Evolutionary conservation across 1,284 basidiomycete genomes (phyloP).

Genomic region (Ustilago xerochloae): DNA sequence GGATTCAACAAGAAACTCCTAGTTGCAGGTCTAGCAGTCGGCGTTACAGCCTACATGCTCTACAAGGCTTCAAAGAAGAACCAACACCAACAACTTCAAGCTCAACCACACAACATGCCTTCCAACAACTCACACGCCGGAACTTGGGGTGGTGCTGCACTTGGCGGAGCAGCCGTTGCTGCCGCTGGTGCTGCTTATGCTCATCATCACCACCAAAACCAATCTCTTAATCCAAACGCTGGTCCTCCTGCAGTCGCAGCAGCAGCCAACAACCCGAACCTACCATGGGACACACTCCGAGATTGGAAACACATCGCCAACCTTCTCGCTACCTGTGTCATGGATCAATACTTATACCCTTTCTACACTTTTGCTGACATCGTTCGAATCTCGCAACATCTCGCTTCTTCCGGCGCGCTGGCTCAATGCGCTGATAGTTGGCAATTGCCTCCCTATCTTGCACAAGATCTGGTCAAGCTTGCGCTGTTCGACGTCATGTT

Average conservation of each 20-base stretch:
- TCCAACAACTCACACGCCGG: slow-evolving; percentile 20
- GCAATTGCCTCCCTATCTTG: slow-evolving; percentile 58
- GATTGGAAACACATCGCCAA: slow-evolving; percentile 55
- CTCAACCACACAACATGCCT: neutral
- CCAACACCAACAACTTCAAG: slow-evolving; percentile 25
- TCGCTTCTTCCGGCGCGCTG: slow-evolving; percentile 50
- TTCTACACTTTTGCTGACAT: slow-evolving; percentile 54
- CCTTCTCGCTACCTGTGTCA: slow-evolving; percentile 53
- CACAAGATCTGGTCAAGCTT: slow-evolving; percentile 59
- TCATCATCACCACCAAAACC: slow-evolving; percentile 36
- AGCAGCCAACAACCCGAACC: slow-evolving; percentile 31
- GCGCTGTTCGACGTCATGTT: slow-evolving; percentile 62
- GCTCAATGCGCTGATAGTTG: slow-evolving; percentile 51
- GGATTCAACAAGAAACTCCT: slow-evolving; percentile 61
- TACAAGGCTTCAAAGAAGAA: slow-evolving; percentile 57
- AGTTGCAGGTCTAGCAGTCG: slow-evolving; percentile 57
- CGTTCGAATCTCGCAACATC: slow-evolving; percentile 47
- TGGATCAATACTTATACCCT: slow-evolving; percentile 61
- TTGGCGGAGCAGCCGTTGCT: slow-evolving; percentile 42
- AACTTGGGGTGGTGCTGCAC: slow-evolving; percentile 26
- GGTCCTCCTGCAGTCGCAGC: neutral
- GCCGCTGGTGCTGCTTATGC: slow-evolving; percentile 43
- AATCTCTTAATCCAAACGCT: slow-evolving; percentile 1
- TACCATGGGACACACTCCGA: slow-evolving; percentile 43
- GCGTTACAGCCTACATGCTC: slow-evolving; percentile 53